Evolutionary conservation across 2,329 filamentous ascomycete genomes (phyloP).

Genomic region (Colletotrichum sp.): DNA sequence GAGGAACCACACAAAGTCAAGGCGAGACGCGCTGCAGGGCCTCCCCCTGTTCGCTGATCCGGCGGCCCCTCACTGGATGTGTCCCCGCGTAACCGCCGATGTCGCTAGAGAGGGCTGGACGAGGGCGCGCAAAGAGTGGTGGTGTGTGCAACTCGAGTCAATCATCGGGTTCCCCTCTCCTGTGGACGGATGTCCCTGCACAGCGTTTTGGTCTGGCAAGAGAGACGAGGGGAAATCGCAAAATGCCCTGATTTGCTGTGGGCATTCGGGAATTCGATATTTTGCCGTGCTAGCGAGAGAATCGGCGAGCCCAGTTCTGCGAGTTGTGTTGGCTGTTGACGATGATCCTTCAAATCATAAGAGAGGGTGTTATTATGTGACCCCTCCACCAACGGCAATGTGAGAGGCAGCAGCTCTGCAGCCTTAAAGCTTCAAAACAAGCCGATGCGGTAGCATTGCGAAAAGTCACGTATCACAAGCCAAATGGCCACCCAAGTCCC

Average conservation of each 20-base stretch:
- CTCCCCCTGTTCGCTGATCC: background rate
- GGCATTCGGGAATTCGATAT: background rate
- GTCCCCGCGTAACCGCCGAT: conserved; percentile 16
- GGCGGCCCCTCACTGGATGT: conserved; percentile 9
- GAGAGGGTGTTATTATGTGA: background rate
- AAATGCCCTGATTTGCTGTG: background rate
- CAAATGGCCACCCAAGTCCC: background rate
- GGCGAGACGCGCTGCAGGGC: conserved; percentile 6
- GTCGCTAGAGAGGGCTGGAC: conserved; percentile 1
- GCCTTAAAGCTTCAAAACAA: background rate
- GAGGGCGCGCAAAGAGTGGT: background rate
- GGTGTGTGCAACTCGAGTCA: background rate
- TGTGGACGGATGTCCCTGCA: background rate
- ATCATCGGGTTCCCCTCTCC: background rate
- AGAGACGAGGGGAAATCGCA: background rate
- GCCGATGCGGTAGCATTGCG: background rate
- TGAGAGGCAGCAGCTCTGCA: background rate
- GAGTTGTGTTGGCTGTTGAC: background rate
- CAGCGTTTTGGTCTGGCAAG: background rate
- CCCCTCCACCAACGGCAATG: background rate
- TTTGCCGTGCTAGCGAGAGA: background rate
- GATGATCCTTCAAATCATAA: background rate
- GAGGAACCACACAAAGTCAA: background rate
- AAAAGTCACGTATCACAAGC: conserved; percentile 2
- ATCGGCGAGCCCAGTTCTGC: background rate